A percentile compares a stretch with the other conserved stretches of the same genome.
Conservation (phyloP, 1,284 basidiomycete species). For the Ceratobasidium sp. region DNA sequence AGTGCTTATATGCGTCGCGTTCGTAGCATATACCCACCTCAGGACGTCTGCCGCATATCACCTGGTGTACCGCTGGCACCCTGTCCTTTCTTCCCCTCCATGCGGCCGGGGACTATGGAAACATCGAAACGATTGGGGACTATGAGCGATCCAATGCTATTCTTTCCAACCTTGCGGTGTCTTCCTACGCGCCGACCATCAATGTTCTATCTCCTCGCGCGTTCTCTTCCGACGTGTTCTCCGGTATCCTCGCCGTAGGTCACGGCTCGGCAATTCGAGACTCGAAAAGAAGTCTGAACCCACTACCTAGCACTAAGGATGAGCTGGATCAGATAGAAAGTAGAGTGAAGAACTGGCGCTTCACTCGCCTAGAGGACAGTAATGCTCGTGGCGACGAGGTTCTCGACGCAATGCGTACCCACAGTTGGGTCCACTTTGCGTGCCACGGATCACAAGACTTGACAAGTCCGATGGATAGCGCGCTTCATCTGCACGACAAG, state of each 20-base stretch:
- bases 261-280: no score
- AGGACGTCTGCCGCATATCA: background rate
- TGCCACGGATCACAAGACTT: conserved; percentile 5
- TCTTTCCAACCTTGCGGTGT: background rate
- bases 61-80: background rate
- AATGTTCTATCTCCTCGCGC: background rate
- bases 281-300: background rate
- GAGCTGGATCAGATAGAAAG: background rate
- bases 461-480: background rate
- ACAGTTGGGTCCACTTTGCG: conserved; percentile 17
- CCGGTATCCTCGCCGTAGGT: background rate
- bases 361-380: background rate
- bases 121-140: no score
- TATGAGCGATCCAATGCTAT: no score
- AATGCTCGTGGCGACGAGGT: background rate
- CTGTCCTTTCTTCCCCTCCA: background rate
- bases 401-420: background rate
- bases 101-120: background rate
- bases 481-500: background rate
- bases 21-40: background rate
- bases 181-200: conserved; percentile 1
- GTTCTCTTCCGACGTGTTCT: background rate
- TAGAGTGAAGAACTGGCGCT: background rate
- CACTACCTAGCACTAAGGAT: background rate
- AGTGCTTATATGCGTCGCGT: background rate